Conservation (phyloP, 23 red algal genomes). For the Pyropia haitanensis region DNA sequence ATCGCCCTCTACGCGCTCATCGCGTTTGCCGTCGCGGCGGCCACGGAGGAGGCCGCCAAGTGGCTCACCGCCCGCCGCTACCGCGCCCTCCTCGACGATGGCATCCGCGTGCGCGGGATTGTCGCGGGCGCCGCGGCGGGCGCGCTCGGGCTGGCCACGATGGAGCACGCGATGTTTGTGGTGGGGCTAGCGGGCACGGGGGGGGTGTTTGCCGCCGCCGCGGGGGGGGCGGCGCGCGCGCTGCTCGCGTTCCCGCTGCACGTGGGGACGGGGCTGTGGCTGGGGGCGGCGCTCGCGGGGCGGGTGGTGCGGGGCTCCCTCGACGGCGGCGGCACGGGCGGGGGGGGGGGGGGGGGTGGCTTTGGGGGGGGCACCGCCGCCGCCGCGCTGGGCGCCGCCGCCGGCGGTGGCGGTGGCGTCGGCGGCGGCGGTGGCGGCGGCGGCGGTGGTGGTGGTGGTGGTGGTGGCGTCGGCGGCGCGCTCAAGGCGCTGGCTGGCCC, state of each 20-base stretch:
- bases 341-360: too few species aligned
- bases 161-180: conserved; percentile 36
- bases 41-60: conserved; percentile 38
- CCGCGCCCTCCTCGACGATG: conserved; percentile 3
- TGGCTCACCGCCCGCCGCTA: conserved; percentile 21
- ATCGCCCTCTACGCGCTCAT: neutral
- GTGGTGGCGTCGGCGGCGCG: conserved; percentile 3
- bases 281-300: conserved; percentile 28
- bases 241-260: conserved; percentile 41
- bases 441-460: too few species aligned
- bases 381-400: too few species aligned
- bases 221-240: conserved; percentile 5
- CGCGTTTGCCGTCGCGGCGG: conserved; percentile 20
- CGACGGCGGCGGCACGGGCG: too few species aligned
- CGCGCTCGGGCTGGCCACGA: conserved; percentile 50
- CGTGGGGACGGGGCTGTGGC: conserved; percentile 33
- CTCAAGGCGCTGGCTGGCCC: conserved; percentile 5
- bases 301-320: conserved; percentile 5
- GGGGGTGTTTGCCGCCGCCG: neutral
- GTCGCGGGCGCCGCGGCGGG: conserved; percentile 27
- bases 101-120: conserved; percentile 27
- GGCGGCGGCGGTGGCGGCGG: too few species aligned
- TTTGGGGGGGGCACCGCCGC: too few species aligned
- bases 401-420: too few species aligned
- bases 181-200: neutral